These are phyloP conservation scores for Hypoxylon trugodes DNA, from an alignment of 495 filamentous ascomycete species.

Conservation along the genomic window DNA sequence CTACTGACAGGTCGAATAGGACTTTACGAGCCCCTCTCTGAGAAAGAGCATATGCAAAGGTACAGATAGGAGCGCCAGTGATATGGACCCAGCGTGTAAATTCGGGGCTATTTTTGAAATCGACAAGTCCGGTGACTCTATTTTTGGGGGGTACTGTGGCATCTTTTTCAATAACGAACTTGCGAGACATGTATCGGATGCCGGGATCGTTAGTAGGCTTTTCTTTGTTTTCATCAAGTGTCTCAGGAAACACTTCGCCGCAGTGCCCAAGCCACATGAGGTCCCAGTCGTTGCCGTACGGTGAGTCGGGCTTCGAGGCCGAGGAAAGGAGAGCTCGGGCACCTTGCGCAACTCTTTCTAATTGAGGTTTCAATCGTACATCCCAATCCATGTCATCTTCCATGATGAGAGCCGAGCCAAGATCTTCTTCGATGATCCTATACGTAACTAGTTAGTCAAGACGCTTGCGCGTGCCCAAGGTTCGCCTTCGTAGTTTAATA, in stretches of 20 bases:
- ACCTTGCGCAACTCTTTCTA: constrained; percentile 40
- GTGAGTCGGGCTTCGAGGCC: constrained; percentile 24
- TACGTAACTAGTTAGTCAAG: too few relatives aligned
- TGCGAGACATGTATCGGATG: constrained; percentile 28
- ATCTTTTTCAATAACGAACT: constrained; percentile 36
- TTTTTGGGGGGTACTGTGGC: constrained; percentile 34
- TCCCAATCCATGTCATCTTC: constrained; percentile 62
- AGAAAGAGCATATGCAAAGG: constrained; percentile 64
- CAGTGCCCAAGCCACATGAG: constrained; percentile 53
- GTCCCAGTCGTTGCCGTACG: constrained; percentile 54
- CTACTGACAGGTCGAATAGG: constrained; percentile 57
- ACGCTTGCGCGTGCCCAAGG: too few relatives aligned
- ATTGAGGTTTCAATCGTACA: constrained; percentile 50
- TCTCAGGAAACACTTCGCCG: constrained; percentile 41
- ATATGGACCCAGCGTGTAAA: constrained; percentile 58
- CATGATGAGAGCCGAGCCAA: constrained; percentile 54
- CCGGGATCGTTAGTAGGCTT: constrained; percentile 12
- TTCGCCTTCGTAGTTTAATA: too few relatives aligned
- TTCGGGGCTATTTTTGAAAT: constrained; percentile 44
- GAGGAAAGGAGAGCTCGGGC: constrained; percentile 36
- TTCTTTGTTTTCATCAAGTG: constrained; percentile 31
- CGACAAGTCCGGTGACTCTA: constrained; percentile 34
- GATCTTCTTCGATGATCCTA: constrained; percentile 52
- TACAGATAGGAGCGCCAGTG: constrained; percentile 58
- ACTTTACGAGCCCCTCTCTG: constrained; percentile 61